Evolutionary conservation across 352 stramenopile genomes (phyloP).

Genomic region (Phytophthora kernoviae): DNA sequence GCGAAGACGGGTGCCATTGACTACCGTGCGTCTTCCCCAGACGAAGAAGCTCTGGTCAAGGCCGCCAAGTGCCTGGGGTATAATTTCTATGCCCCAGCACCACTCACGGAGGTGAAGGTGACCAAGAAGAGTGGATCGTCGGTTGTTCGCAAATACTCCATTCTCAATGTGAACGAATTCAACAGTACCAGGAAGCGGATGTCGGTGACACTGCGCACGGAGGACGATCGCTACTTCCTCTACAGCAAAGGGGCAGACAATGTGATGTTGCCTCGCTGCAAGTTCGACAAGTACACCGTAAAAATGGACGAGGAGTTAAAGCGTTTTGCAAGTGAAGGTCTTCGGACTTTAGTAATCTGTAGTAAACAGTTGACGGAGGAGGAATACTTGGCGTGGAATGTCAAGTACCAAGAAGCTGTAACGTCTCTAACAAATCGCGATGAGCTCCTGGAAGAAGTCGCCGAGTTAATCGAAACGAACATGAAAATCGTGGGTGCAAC

Average conservation of each 20-base stretch:
- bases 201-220: conserved; percentile 92
- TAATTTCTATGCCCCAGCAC: conserved; percentile 76
- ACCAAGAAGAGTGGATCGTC: conserved; percentile 47
- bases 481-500: conserved; percentile 90
- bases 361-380: conserved; percentile 56
- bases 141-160: conserved; percentile 47
- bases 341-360: conserved; percentile 84
- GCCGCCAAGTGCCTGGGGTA: conserved; percentile 62
- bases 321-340: conserved; percentile 79
- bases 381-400: conserved; percentile 72
- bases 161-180: conserved; percentile 87
- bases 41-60: conserved; percentile 94
- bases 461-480: conserved; percentile 62
- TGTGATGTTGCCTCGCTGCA: conserved; percentile 77
- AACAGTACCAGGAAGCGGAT: conserved; percentile 97
- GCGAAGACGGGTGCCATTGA: conserved; percentile 47
- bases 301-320: conserved; percentile 63
- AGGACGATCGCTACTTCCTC: conserved; percentile 50
- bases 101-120: conserved; percentile 55
- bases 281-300: conserved; percentile 32
- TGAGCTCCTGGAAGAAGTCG: conserved; percentile 53
- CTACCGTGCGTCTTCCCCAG: conserved; percentile 91
- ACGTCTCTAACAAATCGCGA: conserved; percentile 68
- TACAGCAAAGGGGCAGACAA: conserved; percentile 88
- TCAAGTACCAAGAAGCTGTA: conserved; percentile 60